phyloP scores from a whole-genome alignment of 139 green algal genomes.

The Axilococcus clingmanii region DNA sequence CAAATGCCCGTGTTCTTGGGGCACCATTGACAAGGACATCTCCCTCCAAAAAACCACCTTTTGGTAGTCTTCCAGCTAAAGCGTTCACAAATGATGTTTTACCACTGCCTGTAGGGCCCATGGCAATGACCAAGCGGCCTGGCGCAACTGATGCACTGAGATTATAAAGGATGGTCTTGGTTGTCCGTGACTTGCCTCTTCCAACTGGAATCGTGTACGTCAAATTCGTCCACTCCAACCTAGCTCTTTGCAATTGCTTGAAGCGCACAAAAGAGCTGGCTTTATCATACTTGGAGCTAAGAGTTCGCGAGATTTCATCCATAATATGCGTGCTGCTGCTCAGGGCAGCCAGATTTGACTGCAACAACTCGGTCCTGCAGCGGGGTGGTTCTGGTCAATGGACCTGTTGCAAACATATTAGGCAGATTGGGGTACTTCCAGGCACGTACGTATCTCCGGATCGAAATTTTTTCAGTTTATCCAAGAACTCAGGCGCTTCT shows the following conservation, averaged over 20 bases:
- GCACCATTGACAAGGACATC: conserved; percentile 26
- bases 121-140: conserved; percentile 23
- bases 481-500: too few relatives aligned
- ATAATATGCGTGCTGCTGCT: not conserved
- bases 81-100: conserved; percentile 32
- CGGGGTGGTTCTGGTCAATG: too few relatives aligned
- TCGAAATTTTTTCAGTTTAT: too few relatives aligned
- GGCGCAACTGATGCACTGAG: conserved; percentile 13
- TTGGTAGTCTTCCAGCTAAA: conserved; percentile 23
- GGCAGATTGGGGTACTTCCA: too few relatives aligned
- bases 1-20: conserved; percentile 3
- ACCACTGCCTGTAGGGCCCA: conserved; percentile 27
- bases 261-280: not conserved
- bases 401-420: too few relatives aligned
- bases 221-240: conserved; percentile 17
- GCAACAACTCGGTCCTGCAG: not conserved
- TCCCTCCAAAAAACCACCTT: conserved; percentile 14
- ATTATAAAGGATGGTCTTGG: conserved; percentile 16
- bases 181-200: not conserved
- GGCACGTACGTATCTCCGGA: too few relatives aligned
- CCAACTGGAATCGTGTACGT: conserved; percentile 17
- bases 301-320: too few relatives aligned
- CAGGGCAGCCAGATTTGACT: conserved; percentile 2
- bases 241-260: not conserved
- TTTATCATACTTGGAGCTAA: too few relatives aligned